A percentile compares a stretch with the other conserved stretches of the same genome.
These are phyloP conservation scores for Hygrophoropsis aurantiaca DNA, from an alignment of 768 basidiomycete species.

Conservation along the genomic window DNA sequence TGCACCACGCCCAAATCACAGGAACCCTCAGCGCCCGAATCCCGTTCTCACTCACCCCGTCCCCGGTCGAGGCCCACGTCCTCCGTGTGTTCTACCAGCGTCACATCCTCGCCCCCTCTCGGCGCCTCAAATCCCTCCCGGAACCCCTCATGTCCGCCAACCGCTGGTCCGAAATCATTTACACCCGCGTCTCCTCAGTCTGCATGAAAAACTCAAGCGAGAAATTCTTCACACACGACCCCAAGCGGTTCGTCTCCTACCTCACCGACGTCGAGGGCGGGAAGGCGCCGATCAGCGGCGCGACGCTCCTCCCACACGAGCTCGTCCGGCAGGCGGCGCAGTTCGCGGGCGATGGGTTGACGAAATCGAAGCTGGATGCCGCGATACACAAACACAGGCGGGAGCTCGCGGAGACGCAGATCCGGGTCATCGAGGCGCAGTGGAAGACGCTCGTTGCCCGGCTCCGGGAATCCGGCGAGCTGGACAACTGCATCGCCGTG, in stretches of 20 bases:
- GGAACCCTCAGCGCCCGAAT: conserved; percentile 8
- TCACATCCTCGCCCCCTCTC: conserved; percentile 58
- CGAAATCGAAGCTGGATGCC: neutral
- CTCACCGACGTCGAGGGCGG: conserved; percentile 57
- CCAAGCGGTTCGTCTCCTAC: conserved; percentile 56
- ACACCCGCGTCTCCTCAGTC: conserved; percentile 57
- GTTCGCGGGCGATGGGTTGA: neutral
- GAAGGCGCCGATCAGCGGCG: conserved; percentile 58
- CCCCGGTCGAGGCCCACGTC: conserved; percentile 34
- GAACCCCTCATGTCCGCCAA: conserved; percentile 65
- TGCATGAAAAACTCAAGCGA: conserved; percentile 64
- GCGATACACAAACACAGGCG: conserved; percentile 26
- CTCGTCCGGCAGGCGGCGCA: conserved; percentile 44
- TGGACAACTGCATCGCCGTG: conserved; percentile 64
- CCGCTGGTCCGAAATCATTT: conserved; percentile 56
- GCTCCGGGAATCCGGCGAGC: conserved; percentile 49
- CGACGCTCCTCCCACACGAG: conserved; percentile 65
- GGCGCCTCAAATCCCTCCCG: conserved; percentile 43
- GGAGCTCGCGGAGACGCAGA: conserved; percentile 31
- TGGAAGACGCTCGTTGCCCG: conserved; percentile 60
- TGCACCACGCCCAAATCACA: conserved; percentile 39
- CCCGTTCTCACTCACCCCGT: conserved; percentile 16
- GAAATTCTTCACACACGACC: conserved; percentile 58
- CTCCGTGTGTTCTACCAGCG: conserved; percentile 62
- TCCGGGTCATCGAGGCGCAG: conserved; percentile 58